A percentile compares a stretch with the other conserved stretches of the same genome.
Evolutionary conservation across 352 stramenopile species (phyloP).

Genomic region (Saprolegnia parasitica): DNA sequence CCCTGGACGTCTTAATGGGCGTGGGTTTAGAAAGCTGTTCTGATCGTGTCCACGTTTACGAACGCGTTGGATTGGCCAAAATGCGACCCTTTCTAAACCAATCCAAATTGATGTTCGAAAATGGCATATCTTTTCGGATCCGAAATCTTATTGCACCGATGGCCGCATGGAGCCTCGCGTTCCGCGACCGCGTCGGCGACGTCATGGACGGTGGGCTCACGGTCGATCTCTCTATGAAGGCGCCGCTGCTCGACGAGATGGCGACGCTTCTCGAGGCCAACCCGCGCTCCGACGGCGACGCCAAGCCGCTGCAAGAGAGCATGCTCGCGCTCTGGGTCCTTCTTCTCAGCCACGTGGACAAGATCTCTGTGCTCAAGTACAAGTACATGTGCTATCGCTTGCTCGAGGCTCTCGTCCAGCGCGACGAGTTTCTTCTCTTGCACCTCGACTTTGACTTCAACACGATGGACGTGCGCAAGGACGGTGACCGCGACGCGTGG

Average conservation of each 20-base stretch:
- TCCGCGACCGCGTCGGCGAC: constrained; percentile 12
- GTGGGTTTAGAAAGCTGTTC: too few species aligned
- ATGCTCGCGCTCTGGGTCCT: constrained; percentile 22
- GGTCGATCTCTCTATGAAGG: constrained; percentile 10
- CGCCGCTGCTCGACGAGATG: constrained; percentile 12
- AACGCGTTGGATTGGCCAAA: constrained; percentile 7
- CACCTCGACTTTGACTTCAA: constrained; percentile 24
- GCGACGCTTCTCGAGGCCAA: not conserved
- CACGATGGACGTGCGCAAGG: constrained; percentile 19
- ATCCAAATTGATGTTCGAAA: not conserved
- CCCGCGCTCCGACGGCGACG: not conserved
- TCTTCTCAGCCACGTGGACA: constrained; percentile 6
- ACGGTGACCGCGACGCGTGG: constrained; percentile 21
- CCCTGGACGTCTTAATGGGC: too few species aligned
- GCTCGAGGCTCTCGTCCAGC: not conserved
- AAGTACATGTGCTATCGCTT: constrained; percentile 22
- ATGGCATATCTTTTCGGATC: not conserved
- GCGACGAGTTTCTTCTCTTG: constrained; percentile 11
- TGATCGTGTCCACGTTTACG: too few species aligned
- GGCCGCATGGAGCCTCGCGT: not conserved
- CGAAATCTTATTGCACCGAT: not conserved
- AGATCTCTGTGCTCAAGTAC: constrained; percentile 11
- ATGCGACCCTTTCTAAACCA: not conserved
- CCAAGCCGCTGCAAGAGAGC: not conserved
- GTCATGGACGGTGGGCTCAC: constrained; percentile 22